These are phyloP conservation scores for Russula sp. DNA, from an alignment of 768 basidiomycete species.

Conservation along the genomic window DNA sequence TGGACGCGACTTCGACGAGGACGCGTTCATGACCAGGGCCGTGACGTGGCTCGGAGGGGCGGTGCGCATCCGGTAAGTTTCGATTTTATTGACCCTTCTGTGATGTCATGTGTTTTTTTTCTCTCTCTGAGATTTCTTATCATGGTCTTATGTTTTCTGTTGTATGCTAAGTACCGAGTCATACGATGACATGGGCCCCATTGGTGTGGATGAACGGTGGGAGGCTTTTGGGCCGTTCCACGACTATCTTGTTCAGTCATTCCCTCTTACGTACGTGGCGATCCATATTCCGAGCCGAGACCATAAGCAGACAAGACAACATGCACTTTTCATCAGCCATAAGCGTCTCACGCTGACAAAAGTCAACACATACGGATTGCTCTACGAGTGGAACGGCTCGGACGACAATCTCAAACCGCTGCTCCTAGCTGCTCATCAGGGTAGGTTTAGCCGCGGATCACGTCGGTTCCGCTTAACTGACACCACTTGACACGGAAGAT, in stretches of 20 bases:
- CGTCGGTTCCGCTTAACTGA: background rate
- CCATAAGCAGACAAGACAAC: background rate
- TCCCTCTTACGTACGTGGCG: constrained; percentile 48
- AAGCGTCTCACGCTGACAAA: constrained; percentile 41
- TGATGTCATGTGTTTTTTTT: no score
- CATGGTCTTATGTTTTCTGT: no score
- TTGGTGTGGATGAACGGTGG: constrained; percentile 44
- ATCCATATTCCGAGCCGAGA: background rate
- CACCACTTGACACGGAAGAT: no score
- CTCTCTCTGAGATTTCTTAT: no score
- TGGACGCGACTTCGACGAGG: constrained; percentile 25
- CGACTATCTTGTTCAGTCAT: constrained; percentile 40
- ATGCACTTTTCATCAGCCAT: constrained; percentile 33
- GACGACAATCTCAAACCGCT: constrained; percentile 42
- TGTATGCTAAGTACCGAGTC: background rate
- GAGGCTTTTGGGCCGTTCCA: constrained; percentile 29
- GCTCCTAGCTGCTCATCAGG: constrained; percentile 39
- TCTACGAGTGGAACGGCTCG: constrained; percentile 53
- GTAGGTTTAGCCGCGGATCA: background rate
- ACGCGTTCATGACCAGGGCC: constrained; percentile 30
- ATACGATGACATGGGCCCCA: constrained; percentile 38
- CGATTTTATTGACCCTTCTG: background rate
- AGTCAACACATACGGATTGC: constrained; percentile 53
- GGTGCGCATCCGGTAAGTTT: constrained; percentile 33
- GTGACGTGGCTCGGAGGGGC: constrained; percentile 36